Evolutionary conservation across 441 rosid species (phyloP).

Genomic region (Adansonia madagascariensis): DNA sequence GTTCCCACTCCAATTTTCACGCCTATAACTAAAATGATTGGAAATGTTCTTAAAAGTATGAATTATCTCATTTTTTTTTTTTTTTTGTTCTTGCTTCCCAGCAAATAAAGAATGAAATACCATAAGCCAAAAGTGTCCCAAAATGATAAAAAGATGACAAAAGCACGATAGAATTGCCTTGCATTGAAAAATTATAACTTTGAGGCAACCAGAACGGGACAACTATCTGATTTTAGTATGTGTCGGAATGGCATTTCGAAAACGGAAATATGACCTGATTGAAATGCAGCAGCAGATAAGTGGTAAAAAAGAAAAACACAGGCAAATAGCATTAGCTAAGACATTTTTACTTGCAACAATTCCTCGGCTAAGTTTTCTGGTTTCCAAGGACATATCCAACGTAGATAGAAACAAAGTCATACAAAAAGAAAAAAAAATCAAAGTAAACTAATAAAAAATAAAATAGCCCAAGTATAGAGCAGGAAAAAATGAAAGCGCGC

Average conservation of each 20-base stretch:
- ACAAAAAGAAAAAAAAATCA: not conserved
- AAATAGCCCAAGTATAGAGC: not conserved
- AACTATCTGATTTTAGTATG: constrained; percentile 9
- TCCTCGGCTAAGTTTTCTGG: not conserved
- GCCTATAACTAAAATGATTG: not conserved
- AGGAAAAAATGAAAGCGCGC: not conserved
- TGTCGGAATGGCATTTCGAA: not conserved
- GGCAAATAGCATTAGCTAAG: not conserved
- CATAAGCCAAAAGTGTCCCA: not conserved
- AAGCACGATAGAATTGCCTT: not conserved
- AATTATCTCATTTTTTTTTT: not conserved
- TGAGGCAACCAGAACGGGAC: not conserved
- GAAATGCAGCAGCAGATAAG: not conserved
- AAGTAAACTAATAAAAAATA: not conserved
- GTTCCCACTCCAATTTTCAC: not conserved
- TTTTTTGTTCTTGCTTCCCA: not conserved
- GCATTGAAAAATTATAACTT: not conserved
- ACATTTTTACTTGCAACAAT: not conserved
- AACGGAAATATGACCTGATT: not conserved
- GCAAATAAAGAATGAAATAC: not conserved
- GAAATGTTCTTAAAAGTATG: not conserved
- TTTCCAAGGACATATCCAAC: not conserved
- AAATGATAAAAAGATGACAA: not conserved
- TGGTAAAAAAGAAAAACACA: not conserved
- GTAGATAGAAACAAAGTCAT: not conserved